Percentiles rank a stretch among this genome's conserved stretches.
Evolutionary conservation across 2,329 filamentous ascomycete genomes (phyloP).

Genomic region (Fusarium falciforme): DNA sequence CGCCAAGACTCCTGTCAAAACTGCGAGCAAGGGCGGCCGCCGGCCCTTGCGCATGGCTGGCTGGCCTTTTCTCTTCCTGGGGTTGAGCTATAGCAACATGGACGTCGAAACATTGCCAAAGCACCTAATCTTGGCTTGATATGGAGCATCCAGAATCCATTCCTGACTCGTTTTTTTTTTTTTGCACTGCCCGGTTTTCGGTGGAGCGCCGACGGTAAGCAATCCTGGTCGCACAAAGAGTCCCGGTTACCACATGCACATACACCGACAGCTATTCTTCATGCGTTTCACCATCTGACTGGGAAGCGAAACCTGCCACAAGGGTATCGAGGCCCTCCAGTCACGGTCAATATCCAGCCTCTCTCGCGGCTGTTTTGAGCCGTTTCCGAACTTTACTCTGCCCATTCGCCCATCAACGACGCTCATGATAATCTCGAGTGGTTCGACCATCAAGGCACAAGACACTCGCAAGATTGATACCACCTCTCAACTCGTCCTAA

Average conservation of each 20-base stretch:
- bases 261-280: background rate
- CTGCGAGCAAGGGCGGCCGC: background rate
- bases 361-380: background rate
- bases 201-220: constrained; percentile 1
- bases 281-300: constrained; percentile 20
- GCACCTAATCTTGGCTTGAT: constrained; percentile 17
- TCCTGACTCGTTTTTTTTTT: background rate
- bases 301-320: constrained; percentile 14
- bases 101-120: constrained; percentile 4
- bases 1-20: background rate
- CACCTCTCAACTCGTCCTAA: background rate
- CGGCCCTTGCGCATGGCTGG: background rate
- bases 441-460: background rate
- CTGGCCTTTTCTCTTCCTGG: background rate
- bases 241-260: background rate
- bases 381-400: background rate
- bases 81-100: constrained; percentile 12
- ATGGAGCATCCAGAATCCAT: background rate
- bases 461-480: background rate
- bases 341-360: background rate
- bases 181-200: constrained; percentile 4
- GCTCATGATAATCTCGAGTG: constrained; percentile 9
- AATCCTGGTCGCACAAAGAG: constrained; percentile 23
- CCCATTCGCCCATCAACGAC: background rate
- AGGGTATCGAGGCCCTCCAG: constrained; percentile 1